A percentile compares a stretch with the other conserved stretches of the same genome.
phyloP scores from a whole-genome alignment of 805 yeast species.

The Zygosaccharomyces gambellarensis region DNA sequence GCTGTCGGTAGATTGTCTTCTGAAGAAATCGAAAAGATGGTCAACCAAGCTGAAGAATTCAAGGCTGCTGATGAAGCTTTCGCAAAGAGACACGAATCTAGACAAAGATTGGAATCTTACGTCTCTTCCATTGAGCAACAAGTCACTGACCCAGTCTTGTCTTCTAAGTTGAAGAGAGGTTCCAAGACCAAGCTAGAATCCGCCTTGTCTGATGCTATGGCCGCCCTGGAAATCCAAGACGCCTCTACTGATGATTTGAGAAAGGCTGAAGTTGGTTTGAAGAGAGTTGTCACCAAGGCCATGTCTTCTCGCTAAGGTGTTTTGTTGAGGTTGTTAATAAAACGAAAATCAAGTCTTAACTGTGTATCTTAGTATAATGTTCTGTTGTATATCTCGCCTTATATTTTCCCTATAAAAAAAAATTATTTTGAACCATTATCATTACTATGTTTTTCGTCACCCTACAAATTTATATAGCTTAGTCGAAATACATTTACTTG shows the following conservation, averaged over 20 bases:
- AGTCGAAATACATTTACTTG: not conserved
- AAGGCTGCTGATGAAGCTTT: constrained; percentile 98
- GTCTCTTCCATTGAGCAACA: constrained; percentile 93
- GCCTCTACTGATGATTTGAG: constrained; percentile 94
- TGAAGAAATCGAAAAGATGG: constrained; percentile 97
- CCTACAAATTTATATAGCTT: no score
- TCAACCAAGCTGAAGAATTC: constrained; percentile 97
- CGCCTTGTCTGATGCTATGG: constrained; percentile 96
- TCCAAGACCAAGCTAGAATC: constrained; percentile 96
- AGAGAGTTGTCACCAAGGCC: constrained; percentile 99
- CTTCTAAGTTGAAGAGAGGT: constrained; percentile 95
- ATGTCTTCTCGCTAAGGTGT: constrained; percentile 87
- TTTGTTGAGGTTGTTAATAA: constrained; percentile 15
- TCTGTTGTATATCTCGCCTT: constrained; percentile 15
- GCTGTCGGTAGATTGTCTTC: constrained; percentile 97
- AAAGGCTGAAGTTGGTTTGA: constrained; percentile 98
- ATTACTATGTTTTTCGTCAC: not conserved
- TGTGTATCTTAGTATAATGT: constrained; percentile 22
- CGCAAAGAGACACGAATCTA: constrained; percentile 99
- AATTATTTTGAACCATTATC: constrained; percentile 1
- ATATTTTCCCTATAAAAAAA: constrained; percentile 6
- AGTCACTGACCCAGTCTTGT: constrained; percentile 95
- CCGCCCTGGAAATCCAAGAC: constrained; percentile 95
- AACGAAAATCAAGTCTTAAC: constrained; percentile 15
- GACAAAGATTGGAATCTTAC: constrained; percentile 98